Base-by-base conservation (phyloP, 202 grass and related monocot genomes). In the Saccharum hybrid region DNA sequence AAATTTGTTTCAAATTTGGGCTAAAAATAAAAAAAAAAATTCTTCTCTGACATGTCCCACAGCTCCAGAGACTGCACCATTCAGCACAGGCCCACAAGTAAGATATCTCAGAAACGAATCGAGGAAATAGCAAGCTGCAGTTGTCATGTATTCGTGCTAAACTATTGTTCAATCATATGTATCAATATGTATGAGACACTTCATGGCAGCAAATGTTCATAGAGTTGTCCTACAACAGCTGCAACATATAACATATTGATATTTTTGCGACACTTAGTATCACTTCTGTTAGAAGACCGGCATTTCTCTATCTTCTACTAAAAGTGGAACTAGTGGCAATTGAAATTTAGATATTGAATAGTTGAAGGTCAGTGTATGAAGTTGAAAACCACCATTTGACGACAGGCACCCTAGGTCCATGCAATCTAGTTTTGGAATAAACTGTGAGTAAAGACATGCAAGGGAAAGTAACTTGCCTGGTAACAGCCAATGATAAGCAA, bases 401-500 rank as follows among this genome's bases (percentile, higher is more conserved):
- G 1, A 52, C 41, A 74, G 54, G 15, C 28, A 42, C 56, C 33
- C 26, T 41, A 41, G 19, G 15, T 83, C 8, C 8, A 16, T 75
- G 71, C 45, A 67, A 54, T 54, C 14, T 13, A 71, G 15, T 65
- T 81, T 51, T 18, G 9, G 28, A 72, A 72, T 48, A 54, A 71
- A 71, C 8, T 2, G 1, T 42, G 43, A 14, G 67, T 6, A 66
- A 48, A 79, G 38, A 21, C 8, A 11, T 67, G 19, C 2, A 16
- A 36, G 13, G 8, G 56, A 60, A 59, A 60, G 72, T 46, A 10
- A 34, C 85, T 84, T 82, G 16, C 92, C 92, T 94, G 90, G 46
- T 88, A 88, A 72, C 85, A 90, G 14, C 92, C 90, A 34, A 94
- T 84, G 45, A 94, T 46, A 59, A 94, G 85, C 79, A 94, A 21